Conservation (phyloP, 2,329 filamentous ascomycete species). For the Seiridium unicorne region DNA sequence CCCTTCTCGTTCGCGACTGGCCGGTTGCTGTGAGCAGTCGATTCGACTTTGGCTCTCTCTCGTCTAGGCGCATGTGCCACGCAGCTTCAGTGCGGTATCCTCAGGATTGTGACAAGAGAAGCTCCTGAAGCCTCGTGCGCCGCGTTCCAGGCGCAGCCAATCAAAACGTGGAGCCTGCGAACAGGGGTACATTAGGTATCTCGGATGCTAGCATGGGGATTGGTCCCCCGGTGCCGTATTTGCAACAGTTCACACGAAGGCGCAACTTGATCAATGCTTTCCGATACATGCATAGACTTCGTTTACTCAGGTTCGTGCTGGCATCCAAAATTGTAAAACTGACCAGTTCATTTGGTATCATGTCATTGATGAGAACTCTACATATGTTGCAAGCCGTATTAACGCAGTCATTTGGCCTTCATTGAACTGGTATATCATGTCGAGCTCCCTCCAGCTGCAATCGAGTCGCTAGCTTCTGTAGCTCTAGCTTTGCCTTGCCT, state of each 20-base stretch:
- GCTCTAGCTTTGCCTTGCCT: slow-evolving; percentile 30
- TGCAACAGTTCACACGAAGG: no score
- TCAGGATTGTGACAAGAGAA: slow-evolving; percentile 7
- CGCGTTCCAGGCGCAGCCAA: slow-evolving; percentile 12
- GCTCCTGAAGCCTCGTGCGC: slow-evolving; percentile 21
- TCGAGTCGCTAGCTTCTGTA: neutral
- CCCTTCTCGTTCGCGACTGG: no score
- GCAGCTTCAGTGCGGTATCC: neutral
- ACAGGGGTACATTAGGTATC: slow-evolving; percentile 14
- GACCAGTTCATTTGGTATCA: no score
- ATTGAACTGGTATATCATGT: neutral
- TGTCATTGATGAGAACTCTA: no score
- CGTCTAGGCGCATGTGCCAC: neutral
- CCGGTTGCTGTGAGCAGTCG: neutral
- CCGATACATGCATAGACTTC: no score
- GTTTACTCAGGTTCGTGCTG: no score
- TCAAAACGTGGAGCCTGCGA: slow-evolving; percentile 1
- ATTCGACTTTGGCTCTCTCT: neutral
- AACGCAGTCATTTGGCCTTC: no score
- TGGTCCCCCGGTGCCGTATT: no score
- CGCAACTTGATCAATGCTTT: no score
- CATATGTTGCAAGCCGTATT: no score
- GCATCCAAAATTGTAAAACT: no score
- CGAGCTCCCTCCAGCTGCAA: neutral
- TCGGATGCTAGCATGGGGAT: no score